Evolutionary conservation across 2,329 filamentous ascomycete genomes (phyloP), one percentile per base, ranked within the genome.

Genomic region (Lachnellula arida): DNA sequence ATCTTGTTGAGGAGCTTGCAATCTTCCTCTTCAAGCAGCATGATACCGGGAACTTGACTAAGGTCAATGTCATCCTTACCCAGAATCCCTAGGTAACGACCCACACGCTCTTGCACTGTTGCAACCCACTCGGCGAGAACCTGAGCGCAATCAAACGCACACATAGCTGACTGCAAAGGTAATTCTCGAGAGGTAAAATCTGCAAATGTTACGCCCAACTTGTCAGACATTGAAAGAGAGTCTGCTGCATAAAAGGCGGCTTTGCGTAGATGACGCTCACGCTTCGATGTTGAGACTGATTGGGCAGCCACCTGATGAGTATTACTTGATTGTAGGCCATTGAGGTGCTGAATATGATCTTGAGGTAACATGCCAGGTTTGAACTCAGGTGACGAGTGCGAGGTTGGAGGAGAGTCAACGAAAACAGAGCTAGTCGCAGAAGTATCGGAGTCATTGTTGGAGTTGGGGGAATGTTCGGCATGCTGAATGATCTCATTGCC

Each of bases 241-340:
- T 97, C 91, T 1, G 91, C 91, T 1, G 94, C 94, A 68, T 96
- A 96, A 68, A 91, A 95, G 0, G 93, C 94, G n/a, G 94, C 94
- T 70, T 93, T 95, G 44, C 93, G 87, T 19, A 97, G 78, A 67
- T 96, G 90, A 62, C 86, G 88, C 73, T 99, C 93, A 2, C 91
- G 86, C 56, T 88, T 86, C 0, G 88, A 85, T 11, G 81, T 84
- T 11, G 78, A 73, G 46, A 74, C 67, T 56, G 62, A 65, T 60
- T 53, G 71, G 46, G 32, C 58, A 56, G 51, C 58, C 39, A 63
- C 32, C 65, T 70, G 35, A 63, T 66, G 35, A 22, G 34, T 22
- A 22, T 35, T 32, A 28, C 51, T 71, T 17, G 51, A 40, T 3
- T 54, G 51, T 35, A 46, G 32, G 71, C 53, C 71, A 71, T 28